phyloP scores from a whole-genome alignment of 257 asterid genomes.

The Plantago elongata region DNA sequence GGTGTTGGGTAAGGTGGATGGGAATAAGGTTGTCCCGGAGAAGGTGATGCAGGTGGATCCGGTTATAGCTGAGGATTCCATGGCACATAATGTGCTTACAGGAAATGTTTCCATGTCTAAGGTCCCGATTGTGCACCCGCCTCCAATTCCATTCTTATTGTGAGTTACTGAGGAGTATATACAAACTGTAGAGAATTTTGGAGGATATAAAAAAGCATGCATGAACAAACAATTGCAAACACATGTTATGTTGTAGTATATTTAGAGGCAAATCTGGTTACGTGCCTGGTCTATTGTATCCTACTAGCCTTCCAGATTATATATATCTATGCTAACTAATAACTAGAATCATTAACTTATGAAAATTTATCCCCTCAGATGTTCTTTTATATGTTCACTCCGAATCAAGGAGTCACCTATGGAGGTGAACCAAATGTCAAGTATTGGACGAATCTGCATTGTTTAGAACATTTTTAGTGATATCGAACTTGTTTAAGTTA shows the following conservation, averaged over 20 bases:
- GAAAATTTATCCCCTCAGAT: too few species aligned
- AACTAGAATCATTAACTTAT: too few species aligned
- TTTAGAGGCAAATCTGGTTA: not conserved
- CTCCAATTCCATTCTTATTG: conserved; percentile 58
- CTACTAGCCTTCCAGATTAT: not conserved
- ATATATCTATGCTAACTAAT: too few species aligned
- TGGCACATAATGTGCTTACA: conserved; percentile 36
- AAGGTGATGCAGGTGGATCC: conserved; percentile 75
- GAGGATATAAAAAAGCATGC: too few species aligned
- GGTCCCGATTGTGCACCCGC: conserved; percentile 50
- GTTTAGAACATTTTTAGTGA: too few species aligned
- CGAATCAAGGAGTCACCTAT: too few species aligned
- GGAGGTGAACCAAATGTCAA: too few species aligned
- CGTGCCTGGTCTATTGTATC: not conserved
- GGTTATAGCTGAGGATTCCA: conserved; percentile 52
- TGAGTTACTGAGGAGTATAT: conserved; percentile 25
- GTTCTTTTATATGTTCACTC: too few species aligned
- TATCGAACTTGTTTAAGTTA: too few species aligned
- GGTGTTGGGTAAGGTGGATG: conserved; percentile 87
- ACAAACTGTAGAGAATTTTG: conserved; percentile 14
- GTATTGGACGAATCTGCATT: too few species aligned
- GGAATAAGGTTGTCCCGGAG: conserved; percentile 84
- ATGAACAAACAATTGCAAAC: not conserved
- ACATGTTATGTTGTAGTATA: conserved; percentile 3
- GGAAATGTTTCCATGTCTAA: conserved; percentile 66